These are phyloP conservation scores for Cladosporium sp. DNA, from an alignment of 2,329 filamentous ascomycete species.

Conservation along the genomic window DNA sequence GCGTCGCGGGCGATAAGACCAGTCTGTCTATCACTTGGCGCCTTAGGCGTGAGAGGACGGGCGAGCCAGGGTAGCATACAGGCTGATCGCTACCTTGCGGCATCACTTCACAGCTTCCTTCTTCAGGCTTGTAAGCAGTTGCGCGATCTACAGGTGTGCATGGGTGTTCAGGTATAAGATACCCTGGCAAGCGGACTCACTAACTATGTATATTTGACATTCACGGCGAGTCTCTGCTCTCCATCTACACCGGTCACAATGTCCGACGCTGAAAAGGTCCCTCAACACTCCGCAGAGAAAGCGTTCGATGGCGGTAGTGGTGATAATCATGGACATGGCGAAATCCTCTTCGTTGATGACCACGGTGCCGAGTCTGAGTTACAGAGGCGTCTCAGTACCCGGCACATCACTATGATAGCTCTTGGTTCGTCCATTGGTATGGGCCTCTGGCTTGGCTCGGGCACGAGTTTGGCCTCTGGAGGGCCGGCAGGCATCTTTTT, in stretches of 20 bases:
- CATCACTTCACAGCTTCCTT: background rate
- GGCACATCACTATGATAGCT: conserved; percentile 94
- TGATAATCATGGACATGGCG: conserved; percentile 37
- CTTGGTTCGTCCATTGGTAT: conserved; percentile 77
- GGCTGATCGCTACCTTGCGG: background rate
- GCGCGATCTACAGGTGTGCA: background rate
- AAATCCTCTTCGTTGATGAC: conserved; percentile 58
- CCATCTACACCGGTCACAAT: background rate
- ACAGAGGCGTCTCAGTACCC: conserved; percentile 65
- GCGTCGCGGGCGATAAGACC: background rate
- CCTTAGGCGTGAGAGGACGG: background rate
- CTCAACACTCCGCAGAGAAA: background rate
- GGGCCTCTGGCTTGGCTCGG: conserved; percentile 50
- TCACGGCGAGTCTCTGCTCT: background rate
- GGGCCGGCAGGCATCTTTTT: conserved; percentile 75
- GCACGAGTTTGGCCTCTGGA: conserved; percentile 54
- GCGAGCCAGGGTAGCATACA: background rate
- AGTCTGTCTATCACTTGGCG: background rate
- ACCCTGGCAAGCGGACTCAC: background rate
- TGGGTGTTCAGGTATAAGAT: background rate
- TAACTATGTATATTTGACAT: background rate
- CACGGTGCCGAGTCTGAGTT: conserved; percentile 44
- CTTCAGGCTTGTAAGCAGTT: background rate
- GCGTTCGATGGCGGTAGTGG: background rate
- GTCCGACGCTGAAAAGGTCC: background rate